phyloP scores from a whole-genome alignment of 78 protist genomes.

The Dictyostelium purpureum region DNA sequence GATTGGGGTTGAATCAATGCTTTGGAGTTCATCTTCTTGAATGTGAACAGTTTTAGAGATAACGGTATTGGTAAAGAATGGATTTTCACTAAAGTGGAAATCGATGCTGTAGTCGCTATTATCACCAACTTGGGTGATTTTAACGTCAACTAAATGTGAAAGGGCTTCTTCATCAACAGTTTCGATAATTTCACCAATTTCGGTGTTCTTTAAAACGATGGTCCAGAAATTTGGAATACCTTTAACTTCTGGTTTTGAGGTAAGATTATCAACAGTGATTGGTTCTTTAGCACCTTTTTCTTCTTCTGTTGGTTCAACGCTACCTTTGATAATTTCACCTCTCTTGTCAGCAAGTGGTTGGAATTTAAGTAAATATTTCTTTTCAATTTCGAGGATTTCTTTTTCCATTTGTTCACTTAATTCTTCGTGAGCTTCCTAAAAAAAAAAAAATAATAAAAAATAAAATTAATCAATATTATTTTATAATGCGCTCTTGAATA shows the following conservation, averaged over 20 bases:
- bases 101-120: background rate
- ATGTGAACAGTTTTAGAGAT: slow-evolving; percentile 8
- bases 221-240: slow-evolving; percentile 81
- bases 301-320: slow-evolving; percentile 32
- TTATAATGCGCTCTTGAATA: too few relatives aligned
- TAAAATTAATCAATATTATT: background rate
- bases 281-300: slow-evolving; percentile 40
- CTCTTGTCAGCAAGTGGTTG: slow-evolving; percentile 51
- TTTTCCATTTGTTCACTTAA: slow-evolving; percentile 15
- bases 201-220: slow-evolving; percentile 20
- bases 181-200: slow-evolving; percentile 3
- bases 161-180: slow-evolving; percentile 29
- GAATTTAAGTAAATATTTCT: slow-evolving; percentile 32
- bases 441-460: background rate
- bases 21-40: slow-evolving; percentile 4
- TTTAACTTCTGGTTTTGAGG: slow-evolving; percentile 11
- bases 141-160: slow-evolving; percentile 2
- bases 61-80: slow-evolving; percentile 64
- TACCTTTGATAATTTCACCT: slow-evolving; percentile 47
- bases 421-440: background rate
- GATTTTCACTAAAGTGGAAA: slow-evolving; percentile 56
- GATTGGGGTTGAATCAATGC: slow-evolving; percentile 49
- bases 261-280: slow-evolving; percentile 5
- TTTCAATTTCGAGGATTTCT: slow-evolving; percentile 34
- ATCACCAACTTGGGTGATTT: background rate